A percentile compares a stretch with the other conserved stretches of the same genome.
Conservation (phyloP, 2,329 filamentous ascomycete species). For the Ascochyta rabiei region DNA sequence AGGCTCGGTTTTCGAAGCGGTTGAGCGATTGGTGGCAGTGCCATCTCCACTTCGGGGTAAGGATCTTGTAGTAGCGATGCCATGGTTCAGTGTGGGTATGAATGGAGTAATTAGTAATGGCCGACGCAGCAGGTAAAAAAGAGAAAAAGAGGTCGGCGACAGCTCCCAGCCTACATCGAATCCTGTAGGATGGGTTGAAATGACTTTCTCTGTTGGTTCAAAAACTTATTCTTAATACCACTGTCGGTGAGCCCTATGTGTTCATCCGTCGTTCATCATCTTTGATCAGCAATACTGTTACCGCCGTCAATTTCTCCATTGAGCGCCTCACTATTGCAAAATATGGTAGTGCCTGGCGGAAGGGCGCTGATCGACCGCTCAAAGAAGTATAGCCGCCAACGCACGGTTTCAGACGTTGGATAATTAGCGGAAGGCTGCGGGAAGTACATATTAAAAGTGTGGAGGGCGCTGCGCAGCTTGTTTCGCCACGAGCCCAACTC, state of each 20-base stretch:
- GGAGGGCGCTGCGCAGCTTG: conserved; percentile 3
- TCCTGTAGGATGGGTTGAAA: not conserved
- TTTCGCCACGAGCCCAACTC: not conserved
- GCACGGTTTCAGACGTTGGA: conserved; percentile 15
- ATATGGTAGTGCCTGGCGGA: not conserved
- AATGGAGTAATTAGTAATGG: too few relatives aligned
- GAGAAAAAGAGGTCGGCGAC: not conserved
- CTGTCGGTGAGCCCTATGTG: not conserved
- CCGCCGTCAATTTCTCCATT: conserved; percentile 5
- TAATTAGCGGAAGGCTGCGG: conserved; percentile 7
- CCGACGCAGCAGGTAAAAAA: not conserved
- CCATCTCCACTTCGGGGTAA: conserved; percentile 24
- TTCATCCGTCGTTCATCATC: not conserved
- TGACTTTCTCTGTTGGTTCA: not conserved
- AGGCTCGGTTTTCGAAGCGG: conserved; percentile 19
- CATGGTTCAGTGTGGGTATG: not conserved
- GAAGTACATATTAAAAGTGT: not conserved
- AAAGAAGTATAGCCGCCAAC: not conserved
- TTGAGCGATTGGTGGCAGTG: conserved; percentile 18
- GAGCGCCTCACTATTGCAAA: not conserved
- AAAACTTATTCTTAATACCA: not conserved
- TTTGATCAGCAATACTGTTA: not conserved
- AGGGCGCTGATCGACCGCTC: not conserved
- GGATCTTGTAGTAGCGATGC: conserved; percentile 8
- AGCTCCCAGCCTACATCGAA: not conserved